Base-by-base conservation (phyloP, 1,139 yeast genomes). In the Eremothecium gossypii region DNA sequence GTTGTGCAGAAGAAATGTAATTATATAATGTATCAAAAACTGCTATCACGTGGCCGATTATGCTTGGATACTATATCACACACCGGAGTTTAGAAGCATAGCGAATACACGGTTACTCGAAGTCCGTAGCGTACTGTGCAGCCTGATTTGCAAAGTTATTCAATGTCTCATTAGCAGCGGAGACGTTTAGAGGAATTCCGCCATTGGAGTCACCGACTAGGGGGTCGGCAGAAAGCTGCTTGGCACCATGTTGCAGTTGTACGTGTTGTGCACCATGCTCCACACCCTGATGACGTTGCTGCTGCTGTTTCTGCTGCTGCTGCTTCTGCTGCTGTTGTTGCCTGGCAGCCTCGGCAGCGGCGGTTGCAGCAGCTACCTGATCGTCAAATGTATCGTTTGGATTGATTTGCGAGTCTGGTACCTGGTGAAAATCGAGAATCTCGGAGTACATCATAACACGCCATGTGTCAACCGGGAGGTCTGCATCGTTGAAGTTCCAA, bases 391-490 rank as follows among this genome's bases (percentile, higher is more conserved):
- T 57, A 5, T 63, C 63, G 36, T 48, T 53, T 2, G 62, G 58
- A 49, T 60, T 63, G 38, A 60, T 59, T 43, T 55, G 63, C 23
- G 54, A 49, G 33, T 61, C 60, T 12, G 61, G 69, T 39, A 65
- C 65, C 49, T 65, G 67, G 66, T 91, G 98, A 73, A 89, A 91
- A 63, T 89, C 97, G 52, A 91, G 71, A 49, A 91, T 91, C 66
- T 91, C 98, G 41, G 95, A 83, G 66, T 91, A 91, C 96, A 91
- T 91, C 98, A 91, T 91, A 27, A 89, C 96, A 67, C 95, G 79
- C 98, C 98, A 91, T 9, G 96, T 86, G 59, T 91, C 97, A 17
- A 91, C 94, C 1, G 98, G 97, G 55, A 91, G 73, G 65, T 91
- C 98, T 0, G 96, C 97, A 58, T 93, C 97, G 63, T 91, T 91